Conservation (phyloP, 2,329 filamentous ascomycete species). For the Rhynchosporium graminicola region DNA sequence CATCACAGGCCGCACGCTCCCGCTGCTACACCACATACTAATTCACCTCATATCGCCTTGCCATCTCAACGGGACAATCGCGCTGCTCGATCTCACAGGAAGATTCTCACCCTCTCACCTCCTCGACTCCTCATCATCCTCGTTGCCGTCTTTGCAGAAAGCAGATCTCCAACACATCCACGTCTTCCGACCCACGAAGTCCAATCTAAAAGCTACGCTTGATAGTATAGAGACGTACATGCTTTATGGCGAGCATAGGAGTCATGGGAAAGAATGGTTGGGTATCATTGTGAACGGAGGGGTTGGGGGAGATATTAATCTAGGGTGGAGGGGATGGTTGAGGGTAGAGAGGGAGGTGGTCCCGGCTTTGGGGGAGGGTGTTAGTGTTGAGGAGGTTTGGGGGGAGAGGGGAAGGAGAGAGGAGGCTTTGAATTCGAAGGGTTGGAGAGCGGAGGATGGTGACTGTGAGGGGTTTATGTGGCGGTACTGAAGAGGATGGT, state of each 20-base stretch:
- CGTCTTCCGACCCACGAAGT: constrained; percentile 30
- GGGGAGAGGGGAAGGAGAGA: constrained; percentile 28
- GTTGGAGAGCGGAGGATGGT: constrained; percentile 34
- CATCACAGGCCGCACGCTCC: constrained; percentile 54
- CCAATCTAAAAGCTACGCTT: constrained; percentile 31
- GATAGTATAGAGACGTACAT: constrained; percentile 37
- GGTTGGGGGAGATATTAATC: constrained; percentile 26
- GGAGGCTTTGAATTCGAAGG: constrained; percentile 28
- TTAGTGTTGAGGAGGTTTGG: constrained; percentile 39
- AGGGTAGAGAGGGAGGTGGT: constrained; percentile 35
- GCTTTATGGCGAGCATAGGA: constrained; percentile 35
- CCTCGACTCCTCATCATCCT: constrained; percentile 50
- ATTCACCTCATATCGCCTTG: constrained; percentile 49
- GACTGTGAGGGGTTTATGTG: constrained; percentile 32
- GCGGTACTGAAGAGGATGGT: constrained; percentile 10
- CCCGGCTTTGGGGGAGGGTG: constrained; percentile 28
- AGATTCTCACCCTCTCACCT: constrained; percentile 53
- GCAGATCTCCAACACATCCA: constrained; percentile 37
- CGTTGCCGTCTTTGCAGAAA: constrained; percentile 22
- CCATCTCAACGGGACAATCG: constrained; percentile 45
- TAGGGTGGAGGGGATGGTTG: constrained; percentile 39
- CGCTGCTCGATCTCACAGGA: constrained; percentile 56
- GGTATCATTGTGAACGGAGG: constrained; percentile 37
- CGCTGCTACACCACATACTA: constrained; percentile 58
- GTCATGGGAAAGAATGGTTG: constrained; percentile 36